Evolutionary conservation across 2,329 filamentous ascomycete genomes (phyloP), one percentile per base, ranked within the genome.

Genomic region (Orbilia ellipsospora): DNA sequence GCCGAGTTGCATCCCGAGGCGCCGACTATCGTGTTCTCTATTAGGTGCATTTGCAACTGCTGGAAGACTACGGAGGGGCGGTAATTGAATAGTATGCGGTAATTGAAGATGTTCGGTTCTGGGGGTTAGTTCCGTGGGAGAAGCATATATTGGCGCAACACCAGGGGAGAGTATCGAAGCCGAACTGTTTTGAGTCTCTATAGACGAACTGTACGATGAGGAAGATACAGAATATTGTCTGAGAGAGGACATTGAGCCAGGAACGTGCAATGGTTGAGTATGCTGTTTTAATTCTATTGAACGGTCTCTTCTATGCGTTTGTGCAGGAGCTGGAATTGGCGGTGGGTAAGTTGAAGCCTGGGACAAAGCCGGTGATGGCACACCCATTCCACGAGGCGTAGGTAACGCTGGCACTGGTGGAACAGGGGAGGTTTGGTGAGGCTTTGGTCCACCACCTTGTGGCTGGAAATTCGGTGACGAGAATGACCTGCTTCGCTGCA

Each of bases 31-130:
- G 1, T 57, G 70, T n/a, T 67, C 69, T 63, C 63, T 73, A 52
- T 67, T 67, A n/a, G 67, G 70, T 20, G 50, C 18, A 56, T 50
- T 52, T 15, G 45, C 42, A 4, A 61, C 63, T 2, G 70, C 6
- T 26, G 56, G 63, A 7, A 74, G 48, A 16, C 70, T 51, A 8
- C 70, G 62, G 36, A 74, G 70, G 20, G 70, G 70, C 26, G 70
- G 70, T 36, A 36, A 31, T 31, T 31, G 28, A 31, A 31, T 31
- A 31, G 3, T 31, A 31, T 31, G 28, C 28, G 28, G 28, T 36
- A 74, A 59, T 20, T 74, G 70, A 6, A 74, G 42, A 26, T 74
- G 70, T 60, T 74, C 70, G 20, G 70, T 74, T 50, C 70, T 31
- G 2, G 70, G 70, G 12, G 70, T 74, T 18, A 74, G 28, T 55